These are phyloP conservation scores for Botrytis deweyae DNA, from an alignment of 2,329 filamentous ascomycete genomes.

Conservation along the genomic window DNA sequence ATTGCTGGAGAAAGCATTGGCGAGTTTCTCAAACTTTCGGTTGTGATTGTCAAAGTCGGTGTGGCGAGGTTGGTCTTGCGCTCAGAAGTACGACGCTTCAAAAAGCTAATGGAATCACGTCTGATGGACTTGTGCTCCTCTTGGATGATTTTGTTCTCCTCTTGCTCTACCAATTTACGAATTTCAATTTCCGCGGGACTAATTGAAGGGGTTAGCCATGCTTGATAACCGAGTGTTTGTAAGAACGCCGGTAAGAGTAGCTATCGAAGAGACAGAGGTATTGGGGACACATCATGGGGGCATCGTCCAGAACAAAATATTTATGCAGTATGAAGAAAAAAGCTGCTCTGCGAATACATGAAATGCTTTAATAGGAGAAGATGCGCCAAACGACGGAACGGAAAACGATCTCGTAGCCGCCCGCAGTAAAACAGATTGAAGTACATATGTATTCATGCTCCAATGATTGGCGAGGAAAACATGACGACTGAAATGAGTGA, in stretches of 20 bases:
- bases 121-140: conserved; percentile 12
- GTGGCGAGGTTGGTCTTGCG: not conserved
- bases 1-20: not conserved
- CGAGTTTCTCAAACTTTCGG: not conserved
- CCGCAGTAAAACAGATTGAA: not conserved
- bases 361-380: not conserved
- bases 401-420: not conserved
- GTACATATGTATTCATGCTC: not conserved
- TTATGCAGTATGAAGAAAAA: not conserved
- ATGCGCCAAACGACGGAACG: not conserved
- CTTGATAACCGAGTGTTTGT: not conserved
- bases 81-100: conserved; percentile 14
- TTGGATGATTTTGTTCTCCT: conserved; percentile 11
- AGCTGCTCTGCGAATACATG: not conserved
- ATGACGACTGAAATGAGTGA: not conserved
- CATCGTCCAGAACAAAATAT: not conserved
- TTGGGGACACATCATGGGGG: too few relatives aligned
- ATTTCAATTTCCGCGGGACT: not conserved
- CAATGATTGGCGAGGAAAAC: not conserved
- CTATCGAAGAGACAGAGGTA: not conserved
- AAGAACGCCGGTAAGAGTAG: not conserved
- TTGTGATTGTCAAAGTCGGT: conserved; percentile 1
- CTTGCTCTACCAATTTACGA: conserved; percentile 15
- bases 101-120: conserved; percentile 2
- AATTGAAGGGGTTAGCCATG: not conserved